Percentiles rank a stretch among this genome's conserved stretches.
Evolutionary conservation across 495 filamentous ascomycete species (phyloP).

Genomic region (Neurospora intermedia): DNA sequence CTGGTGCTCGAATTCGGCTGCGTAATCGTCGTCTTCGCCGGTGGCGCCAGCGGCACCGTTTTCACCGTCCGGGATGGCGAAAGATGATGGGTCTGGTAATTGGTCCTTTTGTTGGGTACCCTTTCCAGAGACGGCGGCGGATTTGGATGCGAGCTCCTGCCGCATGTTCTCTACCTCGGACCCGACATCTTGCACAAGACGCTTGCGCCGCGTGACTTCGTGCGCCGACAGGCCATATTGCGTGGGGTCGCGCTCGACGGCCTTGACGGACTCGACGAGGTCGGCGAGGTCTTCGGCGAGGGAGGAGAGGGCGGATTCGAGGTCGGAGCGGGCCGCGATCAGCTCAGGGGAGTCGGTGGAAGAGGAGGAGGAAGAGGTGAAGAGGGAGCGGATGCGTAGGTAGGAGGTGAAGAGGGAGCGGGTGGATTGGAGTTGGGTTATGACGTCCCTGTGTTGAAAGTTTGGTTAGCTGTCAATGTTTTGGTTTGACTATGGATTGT

Average conservation of each 20-base stretch:
- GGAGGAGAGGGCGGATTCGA: slow-evolving; percentile 63
- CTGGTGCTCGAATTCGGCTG: slow-evolving; percentile 79
- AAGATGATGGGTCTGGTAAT: slow-evolving; percentile 63
- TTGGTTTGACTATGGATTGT: neutral
- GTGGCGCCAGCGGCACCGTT: slow-evolving; percentile 24
- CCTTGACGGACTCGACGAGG: slow-evolving; percentile 76
- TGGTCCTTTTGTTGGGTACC: slow-evolving; percentile 4
- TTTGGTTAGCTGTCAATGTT: too few relatives aligned
- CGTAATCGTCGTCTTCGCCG: slow-evolving; percentile 59
- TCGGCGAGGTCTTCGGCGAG: slow-evolving; percentile 81
- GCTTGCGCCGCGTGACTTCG: slow-evolving; percentile 71
- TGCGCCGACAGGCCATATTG: slow-evolving; percentile 75
- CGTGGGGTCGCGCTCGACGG: slow-evolving; percentile 81
- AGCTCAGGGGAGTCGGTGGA: slow-evolving; percentile 61
- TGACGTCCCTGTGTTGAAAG: slow-evolving; percentile 57
- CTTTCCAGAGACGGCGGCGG: slow-evolving; percentile 8
- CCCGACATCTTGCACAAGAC: slow-evolving; percentile 82
- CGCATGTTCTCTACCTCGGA: slow-evolving; percentile 81
- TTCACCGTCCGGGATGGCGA: slow-evolving; percentile 37
- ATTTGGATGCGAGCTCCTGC: slow-evolving; percentile 56
- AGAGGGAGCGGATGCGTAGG: slow-evolving; percentile 84
- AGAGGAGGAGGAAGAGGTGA: slow-evolving; percentile 28
- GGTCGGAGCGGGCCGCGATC: slow-evolving; percentile 68
- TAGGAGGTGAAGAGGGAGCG: slow-evolving; percentile 87
- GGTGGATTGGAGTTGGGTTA: slow-evolving; percentile 64